These are phyloP conservation scores for Conringia planisiliqua DNA, from an alignment of 345 rosid species.

Conservation along the genomic window DNA sequence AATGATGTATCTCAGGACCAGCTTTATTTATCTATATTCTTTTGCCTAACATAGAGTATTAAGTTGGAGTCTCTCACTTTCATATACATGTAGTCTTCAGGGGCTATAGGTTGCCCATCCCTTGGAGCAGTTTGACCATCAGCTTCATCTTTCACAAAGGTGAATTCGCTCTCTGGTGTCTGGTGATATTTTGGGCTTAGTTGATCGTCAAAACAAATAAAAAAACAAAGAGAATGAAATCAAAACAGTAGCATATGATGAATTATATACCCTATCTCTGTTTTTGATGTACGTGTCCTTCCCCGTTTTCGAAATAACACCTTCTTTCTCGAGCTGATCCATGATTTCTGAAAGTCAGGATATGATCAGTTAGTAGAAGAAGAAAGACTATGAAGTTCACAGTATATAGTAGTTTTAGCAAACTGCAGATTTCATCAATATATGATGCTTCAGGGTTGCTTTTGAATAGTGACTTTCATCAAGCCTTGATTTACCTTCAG, in stretches of 20 bases:
- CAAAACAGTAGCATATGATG: not conserved
- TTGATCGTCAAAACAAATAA: not conserved
- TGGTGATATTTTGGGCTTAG: slow-evolving; percentile 13
- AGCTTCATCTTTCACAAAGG: slow-evolving; percentile 70
- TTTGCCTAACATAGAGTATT: not conserved
- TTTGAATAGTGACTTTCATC: slow-evolving; percentile 2
- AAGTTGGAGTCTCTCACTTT: slow-evolving; percentile 47
- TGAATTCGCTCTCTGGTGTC: slow-evolving; percentile 55
- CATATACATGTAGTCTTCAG: slow-evolving; percentile 64
- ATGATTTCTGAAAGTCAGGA: slow-evolving; percentile 61
- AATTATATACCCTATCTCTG: slow-evolving; percentile 52
- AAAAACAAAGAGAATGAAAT: not conserved
- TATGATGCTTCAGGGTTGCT: not conserved
- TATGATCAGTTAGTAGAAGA: slow-evolving; percentile 11
- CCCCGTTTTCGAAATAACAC: slow-evolving; percentile 55
- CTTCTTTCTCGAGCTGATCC: slow-evolving; percentile 74
- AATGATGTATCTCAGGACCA: not conserved
- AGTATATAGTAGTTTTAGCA: not conserved
- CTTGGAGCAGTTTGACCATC: slow-evolving; percentile 37
- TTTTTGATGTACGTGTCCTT: slow-evolving; percentile 56
- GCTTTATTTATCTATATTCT: not conserved
- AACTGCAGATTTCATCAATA: not conserved
- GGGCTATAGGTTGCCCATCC: slow-evolving; percentile 41
- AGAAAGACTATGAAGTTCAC: slow-evolving; percentile 5
- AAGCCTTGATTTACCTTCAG: slow-evolving; percentile 57